These are phyloP conservation scores for Aegilops tauschii DNA, from an alignment of 176 grass and related monocot genomes.

Conservation along the genomic window DNA sequence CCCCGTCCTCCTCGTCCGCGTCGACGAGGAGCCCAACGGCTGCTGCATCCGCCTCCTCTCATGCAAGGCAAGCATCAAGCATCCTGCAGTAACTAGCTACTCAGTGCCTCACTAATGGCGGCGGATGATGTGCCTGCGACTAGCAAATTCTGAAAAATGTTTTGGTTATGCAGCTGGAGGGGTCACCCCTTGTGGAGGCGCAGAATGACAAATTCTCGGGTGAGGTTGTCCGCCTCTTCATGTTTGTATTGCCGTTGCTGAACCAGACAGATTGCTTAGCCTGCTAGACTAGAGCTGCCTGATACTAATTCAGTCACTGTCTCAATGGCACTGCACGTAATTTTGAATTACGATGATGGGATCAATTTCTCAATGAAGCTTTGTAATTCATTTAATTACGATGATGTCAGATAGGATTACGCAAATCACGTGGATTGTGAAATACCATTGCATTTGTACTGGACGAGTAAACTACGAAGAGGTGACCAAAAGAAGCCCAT, in stretches of 20 bases:
- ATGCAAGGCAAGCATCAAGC: slow-evolving; percentile 50
- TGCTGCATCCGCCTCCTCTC: slow-evolving; percentile 90
- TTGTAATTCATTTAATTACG: background rate
- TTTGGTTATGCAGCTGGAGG: slow-evolving; percentile 58
- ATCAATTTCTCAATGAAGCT: background rate
- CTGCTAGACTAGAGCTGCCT: background rate
- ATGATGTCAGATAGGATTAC: background rate
- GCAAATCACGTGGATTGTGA: background rate
- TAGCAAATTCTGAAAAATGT: background rate
- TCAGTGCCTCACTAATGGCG: background rate
- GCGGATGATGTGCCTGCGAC: background rate
- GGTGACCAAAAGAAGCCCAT: background rate
- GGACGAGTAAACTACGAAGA: background rate
- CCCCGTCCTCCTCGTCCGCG: slow-evolving; percentile 86
- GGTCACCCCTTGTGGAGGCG: slow-evolving; percentile 89
- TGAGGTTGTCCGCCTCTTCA: slow-evolving; percentile 3
- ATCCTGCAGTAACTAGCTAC: background rate
- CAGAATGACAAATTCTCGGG: slow-evolving; percentile 98
- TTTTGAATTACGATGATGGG: background rate
- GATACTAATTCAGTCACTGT: background rate
- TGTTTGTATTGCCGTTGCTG: background rate
- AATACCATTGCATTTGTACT: background rate
- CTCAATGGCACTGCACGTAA: background rate
- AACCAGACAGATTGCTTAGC: background rate
- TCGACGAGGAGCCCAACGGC: slow-evolving; percentile 78